A percentile compares a stretch with the other conserved stretches of the same genome.
Conservation (phyloP, 1,139 yeast genomes). For the Suhomyces choctaworum region DNA sequence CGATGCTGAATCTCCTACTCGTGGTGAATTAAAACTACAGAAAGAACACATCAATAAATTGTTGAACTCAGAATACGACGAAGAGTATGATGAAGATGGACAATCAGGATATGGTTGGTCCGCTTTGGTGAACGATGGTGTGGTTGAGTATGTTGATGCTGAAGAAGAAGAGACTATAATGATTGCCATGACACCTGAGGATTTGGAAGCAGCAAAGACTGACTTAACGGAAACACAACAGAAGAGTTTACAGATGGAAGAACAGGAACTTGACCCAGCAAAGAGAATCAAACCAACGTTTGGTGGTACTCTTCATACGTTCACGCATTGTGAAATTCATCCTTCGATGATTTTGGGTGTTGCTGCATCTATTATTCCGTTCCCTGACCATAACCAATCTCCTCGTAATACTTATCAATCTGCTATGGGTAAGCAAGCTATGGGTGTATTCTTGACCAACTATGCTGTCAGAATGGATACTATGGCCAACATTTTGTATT, state of each 20-base stretch:
- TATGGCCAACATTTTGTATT: slow-evolving; percentile 95
- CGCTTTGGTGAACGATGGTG: slow-evolving; percentile 77
- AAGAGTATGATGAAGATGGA: slow-evolving; percentile 58
- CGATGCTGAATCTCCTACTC: slow-evolving; percentile 70
- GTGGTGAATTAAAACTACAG: slow-evolving; percentile 77
- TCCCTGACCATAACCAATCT: slow-evolving; percentile 99
- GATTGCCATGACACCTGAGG: slow-evolving; percentile 99
- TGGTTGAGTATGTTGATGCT: slow-evolving; percentile 93
- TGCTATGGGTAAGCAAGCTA: slow-evolving; percentile 99
- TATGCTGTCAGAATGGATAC: slow-evolving; percentile 98
- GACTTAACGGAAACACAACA: slow-evolving; percentile 50
- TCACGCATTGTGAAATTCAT: slow-evolving; percentile 98
- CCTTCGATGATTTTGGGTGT: slow-evolving; percentile 99
- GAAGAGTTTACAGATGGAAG: slow-evolving; percentile 46
- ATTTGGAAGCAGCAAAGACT: slow-evolving; percentile 66
- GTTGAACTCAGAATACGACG: slow-evolving; percentile 61
- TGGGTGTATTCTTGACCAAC: slow-evolving; percentile 98
- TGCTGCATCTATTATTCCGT: slow-evolving; percentile 97
- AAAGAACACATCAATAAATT: slow-evolving; percentile 81
- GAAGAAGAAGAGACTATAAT: slow-evolving; percentile 97
- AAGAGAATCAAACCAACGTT: slow-evolving; percentile 78
- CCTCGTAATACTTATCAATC: slow-evolving; percentile 99
- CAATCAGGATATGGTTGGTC: slow-evolving; percentile 76
- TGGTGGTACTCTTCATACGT: slow-evolving; percentile 72
- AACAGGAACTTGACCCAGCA: slow-evolving; percentile 68